Base-by-base conservation (phyloP, 2,329 filamentous ascomycete species). In the Alternaria dauci region DNA sequence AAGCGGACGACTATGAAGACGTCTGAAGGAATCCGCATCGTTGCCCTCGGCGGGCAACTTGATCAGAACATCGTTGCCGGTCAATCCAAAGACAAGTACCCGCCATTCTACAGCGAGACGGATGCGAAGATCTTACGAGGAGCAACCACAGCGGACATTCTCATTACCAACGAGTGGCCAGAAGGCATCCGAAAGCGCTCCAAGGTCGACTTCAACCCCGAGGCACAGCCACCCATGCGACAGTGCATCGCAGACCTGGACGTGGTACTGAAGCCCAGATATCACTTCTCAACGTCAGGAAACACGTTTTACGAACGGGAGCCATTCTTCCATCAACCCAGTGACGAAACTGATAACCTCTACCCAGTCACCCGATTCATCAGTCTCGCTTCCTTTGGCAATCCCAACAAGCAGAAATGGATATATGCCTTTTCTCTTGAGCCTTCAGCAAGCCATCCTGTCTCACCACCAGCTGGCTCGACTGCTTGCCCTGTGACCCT, bases 1-100 rank as follows among this genome's bases (percentile, higher is more conserved):
- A 96, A 95, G 78, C 89, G 93, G 71, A 92, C 91, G 62, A 89
- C 90, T 14, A 90, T 93, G 53, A 98, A 95, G 77, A 98, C 94
- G 0, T 90, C 91, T 0, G 94, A 97, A 67, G 94, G 94, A 1
- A 84, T 98, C 46, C 89, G 91, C 52, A 93, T 99, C 63, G 92
- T 94, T n/a, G 85, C 91, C 0, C 84, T 99, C 0, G 94, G 94
- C 26, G 95, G 95, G 0, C 82, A 84, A 34, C 81, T 93, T 1
- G 88, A 92, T 69, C 74, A 86, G 12, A 84, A 85, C 50, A 82
- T 89, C 14, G 81, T 87, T 34, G 85, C 82, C 3, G 88, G 87
- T 2, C 83, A 87, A 55, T 91, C 89, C 8, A 87, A 88, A 64
- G 90, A 92, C 67, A 89, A 90, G 65, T 89, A 91, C 68, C 83